Evolutionary conservation across 352 stramenopile genomes (phyloP), one percentile per base, ranked within the genome.

Genomic region (Phytophthora fragariaefolia): DNA sequence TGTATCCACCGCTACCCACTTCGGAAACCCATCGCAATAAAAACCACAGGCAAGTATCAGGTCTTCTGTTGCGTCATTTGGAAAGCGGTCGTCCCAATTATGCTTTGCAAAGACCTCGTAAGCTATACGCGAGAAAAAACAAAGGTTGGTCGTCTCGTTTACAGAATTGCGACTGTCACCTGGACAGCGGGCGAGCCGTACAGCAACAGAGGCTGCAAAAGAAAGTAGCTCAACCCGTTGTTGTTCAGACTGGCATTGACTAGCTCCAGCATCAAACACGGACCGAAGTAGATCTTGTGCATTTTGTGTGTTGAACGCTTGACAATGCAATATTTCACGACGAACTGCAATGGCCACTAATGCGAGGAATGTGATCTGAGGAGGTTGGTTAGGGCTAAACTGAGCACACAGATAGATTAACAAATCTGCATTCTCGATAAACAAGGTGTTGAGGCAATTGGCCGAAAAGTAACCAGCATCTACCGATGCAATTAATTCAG

Each of bases 371-470:
- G 58, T 68, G 17, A 58, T 9, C 22, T 72, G 28, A 0, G 42
- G 34, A 17, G 17, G 40, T 36, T 50, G 32, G 26, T 55, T 17
- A 30, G 50, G 28, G 5, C 54, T 49, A n/a, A 63, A 68, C 15
- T 72, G 64, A 7, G 34, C 34, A 15, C 64, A 72, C 9, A 72
- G 43, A 12, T 63, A 72, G 1, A 68, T 58, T 10, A 72, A 27
- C 15, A 55, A 18, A 13, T 72, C 58, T 5, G 64, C 24, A 30
- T 58, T 55, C 32, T 63, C 64, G 6, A 72, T 62, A 30, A 72
- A 68, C n/a, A 72, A 22, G 8, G 24, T 46, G 22, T 68, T 72
- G 26, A 72, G 52, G 10, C 9, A 48, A 17, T 68, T 67, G 17
- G 50, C 3, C 20, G 64, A 63, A 34, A 50, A 18, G 28, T 56